Percentiles rank a stretch among this genome's conserved stretches.
These are phyloP conservation scores for Truncatella angustata DNA, from an alignment of 2,329 filamentous ascomycete genomes.

Conservation along the genomic window DNA sequence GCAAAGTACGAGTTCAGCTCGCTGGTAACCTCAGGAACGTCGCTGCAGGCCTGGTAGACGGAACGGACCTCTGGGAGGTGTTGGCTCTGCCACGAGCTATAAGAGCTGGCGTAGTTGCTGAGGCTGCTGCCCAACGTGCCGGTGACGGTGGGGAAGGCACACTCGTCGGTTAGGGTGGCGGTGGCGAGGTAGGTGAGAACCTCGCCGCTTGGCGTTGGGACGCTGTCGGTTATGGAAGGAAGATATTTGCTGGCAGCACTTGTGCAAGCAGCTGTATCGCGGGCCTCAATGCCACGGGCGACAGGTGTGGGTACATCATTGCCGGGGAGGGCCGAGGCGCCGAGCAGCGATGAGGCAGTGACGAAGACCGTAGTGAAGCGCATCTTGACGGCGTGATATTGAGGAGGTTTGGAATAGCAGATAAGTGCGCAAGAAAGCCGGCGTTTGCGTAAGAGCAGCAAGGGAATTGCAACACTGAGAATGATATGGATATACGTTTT, in stretches of 20 bases:
- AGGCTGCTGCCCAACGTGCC: background rate
- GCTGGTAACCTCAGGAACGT: background rate
- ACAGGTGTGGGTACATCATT: background rate
- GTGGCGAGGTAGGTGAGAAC: constrained; percentile 1
- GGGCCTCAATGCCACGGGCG: background rate
- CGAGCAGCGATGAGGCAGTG: background rate
- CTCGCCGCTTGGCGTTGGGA: background rate
- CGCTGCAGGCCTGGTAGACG: constrained; percentile 2
- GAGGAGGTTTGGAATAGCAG: too few species aligned
- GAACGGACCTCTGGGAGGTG: background rate
- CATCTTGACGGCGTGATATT: background rate
- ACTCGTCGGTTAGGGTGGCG: background rate
- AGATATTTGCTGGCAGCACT: background rate
- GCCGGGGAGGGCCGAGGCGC: background rate
- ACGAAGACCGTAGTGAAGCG: background rate
- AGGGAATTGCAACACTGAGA: too few species aligned
- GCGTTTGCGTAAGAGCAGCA: too few species aligned
- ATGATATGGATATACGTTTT: too few species aligned
- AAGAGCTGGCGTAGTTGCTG: constrained; percentile 1
- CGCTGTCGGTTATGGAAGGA: background rate
- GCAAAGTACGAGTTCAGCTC: background rate
- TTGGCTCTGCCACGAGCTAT: background rate
- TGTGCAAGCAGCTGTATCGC: background rate
- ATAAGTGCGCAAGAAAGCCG: too few species aligned
- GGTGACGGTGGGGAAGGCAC: background rate